A percentile compares a stretch with the other conserved stretches of the same genome.
Evolutionary conservation across 2,329 filamentous ascomycete species (phyloP).

Genomic region (Colletotrichum tamarilloi): DNA sequence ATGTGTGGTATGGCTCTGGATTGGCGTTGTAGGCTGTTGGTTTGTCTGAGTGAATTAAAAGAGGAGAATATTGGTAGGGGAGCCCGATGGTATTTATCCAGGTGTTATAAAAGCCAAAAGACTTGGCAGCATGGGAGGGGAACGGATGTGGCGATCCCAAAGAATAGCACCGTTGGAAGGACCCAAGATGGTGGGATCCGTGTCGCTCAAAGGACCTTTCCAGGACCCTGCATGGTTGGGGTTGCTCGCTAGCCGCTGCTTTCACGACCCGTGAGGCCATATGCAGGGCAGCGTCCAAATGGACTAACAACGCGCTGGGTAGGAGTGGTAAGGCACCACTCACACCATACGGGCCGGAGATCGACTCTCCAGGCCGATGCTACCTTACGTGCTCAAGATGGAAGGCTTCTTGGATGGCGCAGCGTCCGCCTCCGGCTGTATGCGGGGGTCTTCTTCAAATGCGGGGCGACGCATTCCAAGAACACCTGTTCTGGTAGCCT

Average conservation of each 20-base stretch:
- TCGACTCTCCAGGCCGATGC: background rate
- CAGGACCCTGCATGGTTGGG: background rate
- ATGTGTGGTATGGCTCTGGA: background rate
- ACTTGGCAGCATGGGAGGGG: background rate
- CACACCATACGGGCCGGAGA: background rate
- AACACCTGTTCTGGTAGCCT: background rate
- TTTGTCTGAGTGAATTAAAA: background rate
- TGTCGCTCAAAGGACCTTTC: slow-evolving; percentile 15
- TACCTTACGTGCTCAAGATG: slow-evolving; percentile 1
- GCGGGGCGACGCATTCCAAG: slow-evolving; percentile 28
- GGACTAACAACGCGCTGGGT: background rate
- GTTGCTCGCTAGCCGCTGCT: background rate
- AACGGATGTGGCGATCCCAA: slow-evolving; percentile 24
- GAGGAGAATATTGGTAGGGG: background rate
- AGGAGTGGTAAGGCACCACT: background rate
- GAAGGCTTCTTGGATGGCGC: slow-evolving; percentile 4
- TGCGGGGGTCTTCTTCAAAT: background rate
- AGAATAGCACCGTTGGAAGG: slow-evolving; percentile 27
- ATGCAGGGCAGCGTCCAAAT: background rate
- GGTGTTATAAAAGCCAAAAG: background rate
- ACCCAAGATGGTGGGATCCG: slow-evolving; percentile 20
- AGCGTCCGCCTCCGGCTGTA: background rate
- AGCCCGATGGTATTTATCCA: slow-evolving; percentile 22
- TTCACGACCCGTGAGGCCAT: background rate
- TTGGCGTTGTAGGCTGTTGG: background rate